Conservation (phyloP, 2,329 filamentous ascomycete species). For the Tetracladium maxilliforme region DNA sequence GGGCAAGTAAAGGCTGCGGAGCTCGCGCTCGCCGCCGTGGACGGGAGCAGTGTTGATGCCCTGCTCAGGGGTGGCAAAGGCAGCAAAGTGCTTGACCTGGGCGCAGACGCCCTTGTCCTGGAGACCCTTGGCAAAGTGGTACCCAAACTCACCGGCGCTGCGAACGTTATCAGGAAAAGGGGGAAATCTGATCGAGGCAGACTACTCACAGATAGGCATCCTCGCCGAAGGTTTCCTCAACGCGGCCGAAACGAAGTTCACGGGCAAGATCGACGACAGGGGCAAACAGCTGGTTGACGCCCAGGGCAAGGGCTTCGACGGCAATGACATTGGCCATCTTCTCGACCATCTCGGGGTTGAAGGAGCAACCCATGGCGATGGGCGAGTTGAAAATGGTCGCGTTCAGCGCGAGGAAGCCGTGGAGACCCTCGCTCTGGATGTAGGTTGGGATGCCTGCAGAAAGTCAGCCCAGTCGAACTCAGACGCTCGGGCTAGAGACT, state of each 20-base stretch:
- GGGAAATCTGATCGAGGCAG: not conserved
- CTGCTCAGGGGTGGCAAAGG: constrained; percentile 54
- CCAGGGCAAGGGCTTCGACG: constrained; percentile 48
- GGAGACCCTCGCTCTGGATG: constrained; percentile 61
- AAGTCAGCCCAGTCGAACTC: no score
- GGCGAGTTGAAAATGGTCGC: constrained; percentile 71
- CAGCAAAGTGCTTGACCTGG: constrained; percentile 65
- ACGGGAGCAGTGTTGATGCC: constrained; percentile 53
- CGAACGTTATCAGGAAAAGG: constrained; percentile 3
- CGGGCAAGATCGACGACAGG: constrained; percentile 57
- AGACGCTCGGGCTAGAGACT: no score
- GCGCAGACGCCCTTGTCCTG: constrained; percentile 52
- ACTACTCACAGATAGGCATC: constrained; percentile 45
- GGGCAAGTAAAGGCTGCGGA: constrained; percentile 39
- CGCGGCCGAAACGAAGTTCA: constrained; percentile 56
- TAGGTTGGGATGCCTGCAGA: constrained; percentile 65
- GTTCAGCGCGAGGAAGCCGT: constrained; percentile 57
- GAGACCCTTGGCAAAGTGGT: constrained; percentile 42
- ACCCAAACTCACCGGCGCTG: constrained; percentile 48
- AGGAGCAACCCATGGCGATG: constrained; percentile 57
- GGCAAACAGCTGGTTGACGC: constrained; percentile 60
- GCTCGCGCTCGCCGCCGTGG: constrained; percentile 35
- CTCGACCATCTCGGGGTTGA: constrained; percentile 47
- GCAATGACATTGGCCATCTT: constrained; percentile 55
- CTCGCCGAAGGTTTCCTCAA: constrained; percentile 62